phyloP scores from a whole-genome alignment of 225 moss, liverwort and hornwort species.

The Pseudoscleropodium purum region DNA sequence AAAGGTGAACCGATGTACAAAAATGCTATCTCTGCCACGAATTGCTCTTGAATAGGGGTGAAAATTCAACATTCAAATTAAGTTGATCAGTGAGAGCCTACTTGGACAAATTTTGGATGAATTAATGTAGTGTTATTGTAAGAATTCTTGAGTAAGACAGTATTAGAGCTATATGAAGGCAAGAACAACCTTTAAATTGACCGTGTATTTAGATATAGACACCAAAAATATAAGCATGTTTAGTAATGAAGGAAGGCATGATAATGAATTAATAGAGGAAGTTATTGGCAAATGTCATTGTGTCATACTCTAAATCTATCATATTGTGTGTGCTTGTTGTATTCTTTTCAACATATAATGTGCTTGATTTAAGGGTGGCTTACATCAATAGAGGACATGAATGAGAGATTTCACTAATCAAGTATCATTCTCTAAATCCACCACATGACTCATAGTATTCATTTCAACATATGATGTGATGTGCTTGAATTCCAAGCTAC shows the following conservation, averaged over 20 bases:
- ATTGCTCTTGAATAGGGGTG: no score
- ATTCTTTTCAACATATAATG: neutral
- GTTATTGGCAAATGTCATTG: neutral
- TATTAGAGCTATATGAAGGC: neutral
- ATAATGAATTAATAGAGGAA: neutral
- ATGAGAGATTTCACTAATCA: neutral
- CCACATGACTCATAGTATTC: neutral
- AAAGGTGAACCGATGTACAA: neutral
- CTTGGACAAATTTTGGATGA: neutral
- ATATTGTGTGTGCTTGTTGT: accelerated
- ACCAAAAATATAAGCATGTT: neutral
- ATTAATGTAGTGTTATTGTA: neutral
- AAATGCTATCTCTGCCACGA: no score
- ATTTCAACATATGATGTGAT: neutral
- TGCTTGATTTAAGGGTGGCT: neutral
- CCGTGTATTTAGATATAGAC: no score
- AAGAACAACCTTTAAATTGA: no score
- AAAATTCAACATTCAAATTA: no score
- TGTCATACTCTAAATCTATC: no score
- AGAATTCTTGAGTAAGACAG: neutral
- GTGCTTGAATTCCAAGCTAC: neutral
- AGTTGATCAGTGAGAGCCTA: neutral
- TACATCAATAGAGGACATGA: accelerated
- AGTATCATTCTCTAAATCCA: neutral
- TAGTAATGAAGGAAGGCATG: neutral